Evolutionary conservation across 192 early-diverging fungal species (phyloP).

Genomic region (Dispira simplex): DNA sequence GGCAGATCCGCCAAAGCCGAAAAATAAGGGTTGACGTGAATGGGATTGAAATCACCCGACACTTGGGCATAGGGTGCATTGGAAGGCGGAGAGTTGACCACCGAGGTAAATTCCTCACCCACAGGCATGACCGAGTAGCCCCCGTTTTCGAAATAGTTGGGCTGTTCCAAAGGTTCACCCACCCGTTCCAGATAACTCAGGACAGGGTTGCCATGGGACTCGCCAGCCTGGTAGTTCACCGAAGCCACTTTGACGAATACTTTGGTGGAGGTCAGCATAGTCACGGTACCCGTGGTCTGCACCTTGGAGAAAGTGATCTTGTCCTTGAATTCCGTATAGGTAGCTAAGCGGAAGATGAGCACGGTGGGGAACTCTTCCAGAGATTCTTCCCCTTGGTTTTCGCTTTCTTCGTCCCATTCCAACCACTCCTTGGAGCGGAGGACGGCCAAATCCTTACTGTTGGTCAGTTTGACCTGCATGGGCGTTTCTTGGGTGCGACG

Average conservation of each 20-base stretch:
- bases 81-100: slow-evolving; percentile 67
- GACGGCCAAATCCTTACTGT: slow-evolving; percentile 78
- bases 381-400: slow-evolving; percentile 12
- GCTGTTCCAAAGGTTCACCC: slow-evolving; percentile 76
- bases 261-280: slow-evolving; percentile 66
- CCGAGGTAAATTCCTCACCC: slow-evolving; percentile 71
- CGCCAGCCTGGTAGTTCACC: slow-evolving; percentile 59
- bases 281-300: slow-evolving; percentile 54
- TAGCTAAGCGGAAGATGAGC: slow-evolving; percentile 64
- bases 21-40: slow-evolving; percentile 93
- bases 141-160: slow-evolving; percentile 75
- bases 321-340: slow-evolving; percentile 42
- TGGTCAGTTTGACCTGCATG: slow-evolving; percentile 46
- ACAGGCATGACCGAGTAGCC: slow-evolving; percentile 86
- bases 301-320: slow-evolving; percentile 50
- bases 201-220: slow-evolving; percentile 74
- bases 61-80: slow-evolving; percentile 79
- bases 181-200: slow-evolving; percentile 76
- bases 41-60: slow-evolving; percentile 88
- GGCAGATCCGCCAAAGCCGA: slow-evolving; percentile 78
- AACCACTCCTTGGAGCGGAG: slow-evolving; percentile 85
- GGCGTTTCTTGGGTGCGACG: slow-evolving; percentile 70
- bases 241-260: slow-evolving; percentile 68
- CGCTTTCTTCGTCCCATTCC: slow-evolving; percentile 43
- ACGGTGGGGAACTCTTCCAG: slow-evolving; percentile 44